These are phyloP conservation scores for Conticribra weissflogii DNA, from an alignment of 108 stramenopile species.

Conservation along the genomic window DNA sequence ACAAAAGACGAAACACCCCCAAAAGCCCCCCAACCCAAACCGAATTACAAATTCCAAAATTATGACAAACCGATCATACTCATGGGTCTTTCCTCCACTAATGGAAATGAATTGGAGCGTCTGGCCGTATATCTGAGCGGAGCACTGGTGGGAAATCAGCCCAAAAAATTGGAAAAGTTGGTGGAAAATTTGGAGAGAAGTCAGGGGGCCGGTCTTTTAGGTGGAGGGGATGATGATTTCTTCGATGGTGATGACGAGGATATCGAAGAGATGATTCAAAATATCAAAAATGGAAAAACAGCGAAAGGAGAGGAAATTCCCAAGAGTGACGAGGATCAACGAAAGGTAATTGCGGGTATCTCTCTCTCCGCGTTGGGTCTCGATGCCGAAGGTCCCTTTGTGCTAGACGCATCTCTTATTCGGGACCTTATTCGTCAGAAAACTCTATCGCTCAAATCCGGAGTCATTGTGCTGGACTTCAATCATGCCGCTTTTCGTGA, in stretches of 20 bases:
- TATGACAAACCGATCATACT: slow-evolving; percentile 87
- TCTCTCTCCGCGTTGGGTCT: slow-evolving; percentile 40
- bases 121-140: slow-evolving; percentile 64
- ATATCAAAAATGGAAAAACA: background rate
- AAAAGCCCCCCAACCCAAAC: slow-evolving; percentile 2
- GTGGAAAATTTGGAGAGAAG: slow-evolving; percentile 44
- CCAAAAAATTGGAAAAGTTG: slow-evolving; percentile 6
- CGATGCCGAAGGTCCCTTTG: slow-evolving; percentile 52
- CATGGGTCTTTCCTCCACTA: slow-evolving; percentile 58
- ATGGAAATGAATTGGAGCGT: slow-evolving; percentile 66
- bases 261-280: slow-evolving; percentile 3
- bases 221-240: slow-evolving; percentile 28
- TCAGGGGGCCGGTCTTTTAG: slow-evolving; percentile 33
- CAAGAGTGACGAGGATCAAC: background rate
- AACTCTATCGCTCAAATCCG: slow-evolving; percentile 38
- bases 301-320: background rate
- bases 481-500: slow-evolving; percentile 33
- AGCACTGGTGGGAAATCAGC: slow-evolving; percentile 24
- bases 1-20: background rate
- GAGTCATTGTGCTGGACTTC: slow-evolving; percentile 76
- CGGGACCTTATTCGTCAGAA: slow-evolving; percentile 28
- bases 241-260: slow-evolving; percentile 1
- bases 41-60: slow-evolving; percentile 44
- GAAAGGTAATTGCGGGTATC: slow-evolving; percentile 29
- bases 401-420: slow-evolving; percentile 34